A percentile compares a stretch with the other conserved stretches of the same genome.
phyloP scores from a whole-genome alignment of 306 rosid species.

The Macrotyloma uniflorum region DNA sequence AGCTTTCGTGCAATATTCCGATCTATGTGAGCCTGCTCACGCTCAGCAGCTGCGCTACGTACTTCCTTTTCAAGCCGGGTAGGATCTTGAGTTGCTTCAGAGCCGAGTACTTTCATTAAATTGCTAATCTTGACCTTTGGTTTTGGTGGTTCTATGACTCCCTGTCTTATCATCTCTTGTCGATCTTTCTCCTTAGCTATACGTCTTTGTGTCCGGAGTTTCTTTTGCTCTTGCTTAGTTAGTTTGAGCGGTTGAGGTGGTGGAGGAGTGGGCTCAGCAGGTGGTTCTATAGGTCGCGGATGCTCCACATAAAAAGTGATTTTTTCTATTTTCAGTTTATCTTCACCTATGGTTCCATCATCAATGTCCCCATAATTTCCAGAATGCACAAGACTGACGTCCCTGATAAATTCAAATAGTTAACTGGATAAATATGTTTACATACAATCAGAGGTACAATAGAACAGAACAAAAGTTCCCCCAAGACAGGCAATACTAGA shows the following conservation, averaged over 20 bases:
- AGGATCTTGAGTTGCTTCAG: conserved; percentile 99
- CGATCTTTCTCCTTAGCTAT: conserved; percentile 88
- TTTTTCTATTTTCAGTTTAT: conserved; percentile 68
- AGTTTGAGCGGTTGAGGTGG: conserved; percentile 98
- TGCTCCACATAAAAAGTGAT: conserved; percentile 84
- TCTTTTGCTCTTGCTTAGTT: conserved; percentile 95
- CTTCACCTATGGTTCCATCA: conserved; percentile 51
- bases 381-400: conserved; percentile 60
- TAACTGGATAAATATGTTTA: conserved; percentile 7
- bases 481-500: neutral
- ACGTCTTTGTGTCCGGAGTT: conserved; percentile 91
- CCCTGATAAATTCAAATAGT: conserved; percentile 62
- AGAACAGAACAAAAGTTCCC: neutral
- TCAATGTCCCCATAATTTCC: conserved; percentile 64
- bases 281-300: conserved; percentile 97
- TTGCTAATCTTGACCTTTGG: conserved; percentile 96
- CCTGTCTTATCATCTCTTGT: conserved; percentile 98
- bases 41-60: conserved; percentile 95
- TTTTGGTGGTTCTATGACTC: conserved; percentile 92
- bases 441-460: neutral
- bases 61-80: conserved; percentile 93
- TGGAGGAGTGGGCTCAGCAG: conserved; percentile 94
- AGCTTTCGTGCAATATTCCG: conserved; percentile 97
- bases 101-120: conserved; percentile 90
- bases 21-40: conserved; percentile 98